Conservation (phyloP, 2,329 filamentous ascomycete genomes). For the Fusarium sacchari region DNA sequence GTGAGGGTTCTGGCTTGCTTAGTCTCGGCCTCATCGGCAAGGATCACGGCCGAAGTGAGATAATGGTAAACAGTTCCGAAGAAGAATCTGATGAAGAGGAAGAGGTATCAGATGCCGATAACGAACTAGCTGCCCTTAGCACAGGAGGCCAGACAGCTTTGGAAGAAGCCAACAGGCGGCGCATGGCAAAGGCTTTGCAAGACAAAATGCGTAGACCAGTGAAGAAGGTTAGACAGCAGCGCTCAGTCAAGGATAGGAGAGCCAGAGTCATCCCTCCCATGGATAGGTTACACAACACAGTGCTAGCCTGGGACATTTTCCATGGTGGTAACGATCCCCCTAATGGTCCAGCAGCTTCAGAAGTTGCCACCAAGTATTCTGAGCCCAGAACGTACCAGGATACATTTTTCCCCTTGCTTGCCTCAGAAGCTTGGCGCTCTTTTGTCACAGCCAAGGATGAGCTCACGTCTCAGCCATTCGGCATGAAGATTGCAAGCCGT, state of each 20-base stretch:
- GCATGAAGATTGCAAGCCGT: constrained; percentile 87
- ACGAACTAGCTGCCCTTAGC: constrained; percentile 58
- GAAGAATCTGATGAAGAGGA: constrained; percentile 78
- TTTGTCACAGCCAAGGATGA: constrained; percentile 93
- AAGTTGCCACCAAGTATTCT: constrained; percentile 80
- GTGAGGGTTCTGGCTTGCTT: constrained; percentile 81
- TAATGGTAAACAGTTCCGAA: constrained; percentile 89
- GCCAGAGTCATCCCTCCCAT: constrained; percentile 91
- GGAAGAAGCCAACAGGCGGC: constrained; percentile 58
- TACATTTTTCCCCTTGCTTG: constrained; percentile 89
- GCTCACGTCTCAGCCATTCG: constrained; percentile 80
- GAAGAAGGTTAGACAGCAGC: constrained; percentile 82
- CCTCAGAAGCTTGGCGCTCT: constrained; percentile 94
- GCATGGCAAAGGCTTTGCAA: constrained; percentile 58
- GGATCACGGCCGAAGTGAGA: constrained; percentile 83
- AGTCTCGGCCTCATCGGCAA: constrained; percentile 79
- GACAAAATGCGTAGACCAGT: constrained; percentile 75
- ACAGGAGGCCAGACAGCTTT: constrained; percentile 60
- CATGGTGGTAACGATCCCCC: constrained; percentile 88
- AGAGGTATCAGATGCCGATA: constrained; percentile 62
- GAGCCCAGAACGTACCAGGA: constrained; percentile 83
- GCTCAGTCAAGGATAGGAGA: constrained; percentile 92
- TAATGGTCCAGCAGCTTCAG: constrained; percentile 74
- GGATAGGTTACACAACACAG: constrained; percentile 82
- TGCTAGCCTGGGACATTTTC: constrained; percentile 96